Conservation (phyloP, 108 stramenopile species). For the Cylindrotheca closterium region DNA sequence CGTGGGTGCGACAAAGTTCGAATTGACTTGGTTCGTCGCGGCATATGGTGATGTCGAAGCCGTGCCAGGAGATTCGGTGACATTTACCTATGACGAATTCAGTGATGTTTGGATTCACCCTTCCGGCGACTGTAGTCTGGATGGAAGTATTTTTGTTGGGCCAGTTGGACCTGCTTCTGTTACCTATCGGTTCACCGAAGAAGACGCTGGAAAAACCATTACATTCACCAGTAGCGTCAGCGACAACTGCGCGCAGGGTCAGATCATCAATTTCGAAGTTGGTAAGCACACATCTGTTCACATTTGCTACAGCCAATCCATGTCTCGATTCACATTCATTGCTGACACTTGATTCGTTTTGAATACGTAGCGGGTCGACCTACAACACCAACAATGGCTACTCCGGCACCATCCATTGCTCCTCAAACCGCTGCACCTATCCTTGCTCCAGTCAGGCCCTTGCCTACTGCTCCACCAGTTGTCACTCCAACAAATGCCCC, state of each 20-base stretch:
- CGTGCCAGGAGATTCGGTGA: constrained; percentile 20
- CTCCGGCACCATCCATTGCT: neutral
- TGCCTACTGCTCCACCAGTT: neutral
- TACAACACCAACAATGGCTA: neutral
- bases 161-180: neutral
- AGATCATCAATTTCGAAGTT: too few relatives aligned
- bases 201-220: constrained; percentile 13
- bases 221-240: constrained; percentile 14
- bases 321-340: too few relatives aligned
- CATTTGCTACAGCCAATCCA: too few relatives aligned
- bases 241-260: neutral
- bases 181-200: constrained; percentile 22
- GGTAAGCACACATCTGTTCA: too few relatives aligned
- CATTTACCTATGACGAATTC: constrained; percentile 4
- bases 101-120: constrained; percentile 25
- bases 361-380: too few relatives aligned
- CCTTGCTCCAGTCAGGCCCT: neutral
- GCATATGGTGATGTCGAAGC: constrained; percentile 12
- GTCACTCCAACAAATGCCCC: neutral
- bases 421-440: too few relatives aligned
- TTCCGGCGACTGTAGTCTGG: constrained; percentile 7
- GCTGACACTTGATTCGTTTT: too few relatives aligned
- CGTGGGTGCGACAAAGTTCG: neutral
- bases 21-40: constrained; percentile 6
- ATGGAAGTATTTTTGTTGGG: constrained; percentile 14